Percentiles rank a stretch among this genome's conserved stretches.
Evolutionary conservation across 768 basidiomycete genomes (phyloP).

Genomic region (Hydnomerulius pinastri): DNA sequence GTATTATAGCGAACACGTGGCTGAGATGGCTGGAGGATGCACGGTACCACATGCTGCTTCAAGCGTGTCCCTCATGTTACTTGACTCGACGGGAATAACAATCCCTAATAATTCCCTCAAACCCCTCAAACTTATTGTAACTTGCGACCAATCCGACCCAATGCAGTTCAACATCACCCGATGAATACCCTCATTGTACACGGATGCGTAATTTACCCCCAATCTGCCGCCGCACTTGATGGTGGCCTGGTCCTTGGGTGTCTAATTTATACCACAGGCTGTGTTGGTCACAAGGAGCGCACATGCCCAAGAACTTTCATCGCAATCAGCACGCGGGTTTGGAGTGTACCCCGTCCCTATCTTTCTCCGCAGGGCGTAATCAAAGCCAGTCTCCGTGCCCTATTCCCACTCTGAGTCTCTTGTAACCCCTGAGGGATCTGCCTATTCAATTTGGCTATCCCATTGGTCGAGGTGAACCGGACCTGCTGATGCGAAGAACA

Average conservation of each 20-base stretch:
- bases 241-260: background rate
- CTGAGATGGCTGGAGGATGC: slow-evolving; percentile 3
- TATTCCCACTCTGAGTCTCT: background rate
- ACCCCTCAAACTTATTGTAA: slow-evolving; percentile 1
- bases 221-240: background rate
- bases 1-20: slow-evolving; percentile 15
- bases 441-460: slow-evolving; percentile 3
- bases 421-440: background rate
- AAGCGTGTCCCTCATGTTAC: slow-evolving; percentile 10
- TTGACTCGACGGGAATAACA: slow-evolving; percentile 5
- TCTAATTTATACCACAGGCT: slow-evolving; percentile 2
- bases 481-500: slow-evolving; percentile 1
- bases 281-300: slow-evolving; percentile 3
- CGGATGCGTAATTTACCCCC: slow-evolving; percentile 1
- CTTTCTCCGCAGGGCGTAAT: slow-evolving; percentile 11
- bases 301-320: slow-evolving; percentile 7
- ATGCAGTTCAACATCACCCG: background rate
- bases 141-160: background rate
- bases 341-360: slow-evolving; percentile 1
- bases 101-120: background rate
- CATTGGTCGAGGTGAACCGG: background rate
- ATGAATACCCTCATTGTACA: slow-evolving; percentile 2
- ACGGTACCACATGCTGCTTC: slow-evolving; percentile 11
- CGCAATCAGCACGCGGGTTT: slow-evolving; percentile 8
- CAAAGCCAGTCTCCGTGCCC: background rate